These are phyloP conservation scores for Sutorius eximius DNA, from an alignment of 1,284 basidiomycete species.

Conservation along the genomic window DNA sequence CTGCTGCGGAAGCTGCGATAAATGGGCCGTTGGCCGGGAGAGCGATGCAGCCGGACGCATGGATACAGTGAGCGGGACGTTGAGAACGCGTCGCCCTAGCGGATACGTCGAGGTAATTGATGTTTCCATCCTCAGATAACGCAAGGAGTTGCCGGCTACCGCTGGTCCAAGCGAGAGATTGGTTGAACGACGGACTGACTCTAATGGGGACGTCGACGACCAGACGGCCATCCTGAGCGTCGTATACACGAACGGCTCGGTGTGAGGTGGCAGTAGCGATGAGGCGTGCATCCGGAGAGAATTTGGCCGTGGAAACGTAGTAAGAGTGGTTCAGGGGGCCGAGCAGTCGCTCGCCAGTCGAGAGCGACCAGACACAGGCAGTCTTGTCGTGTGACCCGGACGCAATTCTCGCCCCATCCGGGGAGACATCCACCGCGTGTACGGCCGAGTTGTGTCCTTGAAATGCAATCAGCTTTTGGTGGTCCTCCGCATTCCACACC, in stretches of 20 bases:
- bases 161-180: slow-evolving; percentile 5
- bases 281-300: background rate
- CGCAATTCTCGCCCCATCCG: background rate
- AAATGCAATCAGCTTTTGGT: background rate
- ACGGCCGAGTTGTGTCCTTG: background rate
- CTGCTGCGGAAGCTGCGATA: too few species aligned
- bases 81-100: too few species aligned
- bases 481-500: background rate
- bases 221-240: background rate
- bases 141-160: background rate
- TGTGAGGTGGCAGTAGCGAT: background rate
- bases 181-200: background rate
- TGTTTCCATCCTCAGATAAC: background rate
- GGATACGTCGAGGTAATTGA: background rate
- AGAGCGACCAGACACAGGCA: background rate
- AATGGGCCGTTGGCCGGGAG: too few species aligned
- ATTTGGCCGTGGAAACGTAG: too few species aligned
- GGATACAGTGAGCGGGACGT: too few species aligned
- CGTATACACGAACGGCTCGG: slow-evolving; percentile 1
- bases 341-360: too few species aligned
- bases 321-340: too few species aligned
- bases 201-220: slow-evolving; percentile 1
- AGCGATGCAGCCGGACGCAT: too few species aligned
- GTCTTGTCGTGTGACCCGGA: background rate
- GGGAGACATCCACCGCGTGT: background rate